Conservation (phyloP, 768 basidiomycete genomes). For the Mycena venus region DNA sequence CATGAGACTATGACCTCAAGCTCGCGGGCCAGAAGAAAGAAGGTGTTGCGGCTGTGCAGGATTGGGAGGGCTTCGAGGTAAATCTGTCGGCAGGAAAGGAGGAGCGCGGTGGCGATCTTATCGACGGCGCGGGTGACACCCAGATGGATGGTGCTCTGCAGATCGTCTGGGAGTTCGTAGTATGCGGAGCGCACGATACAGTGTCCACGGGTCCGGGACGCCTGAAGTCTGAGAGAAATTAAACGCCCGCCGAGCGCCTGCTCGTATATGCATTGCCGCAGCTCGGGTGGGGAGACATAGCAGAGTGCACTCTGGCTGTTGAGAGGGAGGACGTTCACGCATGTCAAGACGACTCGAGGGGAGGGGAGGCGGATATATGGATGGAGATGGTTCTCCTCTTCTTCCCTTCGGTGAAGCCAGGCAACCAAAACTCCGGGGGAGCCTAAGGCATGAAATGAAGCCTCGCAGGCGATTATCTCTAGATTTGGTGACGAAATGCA, state of each 20-base stretch:
- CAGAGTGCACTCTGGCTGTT: not conserved
- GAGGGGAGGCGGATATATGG: not conserved
- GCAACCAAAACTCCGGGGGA: not conserved
- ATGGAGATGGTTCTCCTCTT: not conserved
- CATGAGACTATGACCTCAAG: not conserved
- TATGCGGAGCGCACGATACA: not conserved
- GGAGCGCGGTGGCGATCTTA: not conserved
- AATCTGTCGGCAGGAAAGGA: slow-evolving; percentile 15
- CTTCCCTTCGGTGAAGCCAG: too few species aligned
- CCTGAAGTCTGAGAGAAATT: not conserved
- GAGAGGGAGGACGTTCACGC: not conserved
- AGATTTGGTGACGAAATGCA: too few species aligned
- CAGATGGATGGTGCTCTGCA: not conserved
- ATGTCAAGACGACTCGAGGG: not conserved
- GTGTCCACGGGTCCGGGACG: not conserved
- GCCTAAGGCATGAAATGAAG: not conserved
- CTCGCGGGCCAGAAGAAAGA: not conserved
- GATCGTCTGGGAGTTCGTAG: not conserved
- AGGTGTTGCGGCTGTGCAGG: slow-evolving; percentile 13
- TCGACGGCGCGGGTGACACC: not conserved
- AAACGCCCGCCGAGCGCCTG: slow-evolving; percentile 10
- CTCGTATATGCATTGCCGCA: slow-evolving; percentile 16
- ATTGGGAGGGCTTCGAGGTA: slow-evolving; percentile 21
- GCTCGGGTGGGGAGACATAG: not conserved
- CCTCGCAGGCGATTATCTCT: not conserved